Conservation (phyloP, 768 basidiomycete genomes). For the Naganishia friedmannii region DNA sequence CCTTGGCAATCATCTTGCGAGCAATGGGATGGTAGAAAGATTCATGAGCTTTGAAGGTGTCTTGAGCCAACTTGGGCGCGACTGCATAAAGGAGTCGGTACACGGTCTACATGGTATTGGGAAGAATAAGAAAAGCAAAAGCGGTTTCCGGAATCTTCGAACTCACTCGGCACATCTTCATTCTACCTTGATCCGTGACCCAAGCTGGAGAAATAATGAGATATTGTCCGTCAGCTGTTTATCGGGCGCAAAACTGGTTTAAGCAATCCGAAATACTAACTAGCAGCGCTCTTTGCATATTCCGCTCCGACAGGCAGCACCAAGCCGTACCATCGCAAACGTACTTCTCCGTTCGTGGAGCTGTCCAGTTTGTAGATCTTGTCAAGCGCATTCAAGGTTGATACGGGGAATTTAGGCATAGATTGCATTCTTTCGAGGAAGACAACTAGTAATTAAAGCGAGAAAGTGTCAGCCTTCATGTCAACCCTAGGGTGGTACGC, state of each 20-base stretch:
- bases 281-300: conserved; percentile 49
- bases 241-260: neutral
- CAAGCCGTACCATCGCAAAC: conserved; percentile 72
- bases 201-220: conserved; percentile 38
- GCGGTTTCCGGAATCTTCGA: neutral
- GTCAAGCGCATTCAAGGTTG: conserved; percentile 64
- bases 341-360: conserved; percentile 73
- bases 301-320: conserved; percentile 56
- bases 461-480: neutral
- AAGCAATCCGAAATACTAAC: conserved; percentile 34
- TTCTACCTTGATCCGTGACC: conserved; percentile 50
- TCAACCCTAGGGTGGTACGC: conserved; percentile 51
- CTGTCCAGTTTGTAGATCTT: conserved; percentile 57
- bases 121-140: neutral
- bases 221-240: neutral
- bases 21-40: conserved; percentile 53
- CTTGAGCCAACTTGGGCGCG: conserved; percentile 48
- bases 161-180: conserved; percentile 50
- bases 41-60: conserved; percentile 50
- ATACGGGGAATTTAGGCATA: conserved; percentile 59
- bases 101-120: conserved; percentile 38
- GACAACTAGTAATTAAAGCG: conserved; percentile 58
- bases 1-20: conserved; percentile 20
- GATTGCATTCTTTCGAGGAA: conserved; percentile 77
- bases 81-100: conserved; percentile 49